A percentile compares a stretch with the other conserved stretches of the same genome.
phyloP scores from a whole-genome alignment of 371 early-diverging fungal species.

The Lichtheimia ramosa region DNA sequence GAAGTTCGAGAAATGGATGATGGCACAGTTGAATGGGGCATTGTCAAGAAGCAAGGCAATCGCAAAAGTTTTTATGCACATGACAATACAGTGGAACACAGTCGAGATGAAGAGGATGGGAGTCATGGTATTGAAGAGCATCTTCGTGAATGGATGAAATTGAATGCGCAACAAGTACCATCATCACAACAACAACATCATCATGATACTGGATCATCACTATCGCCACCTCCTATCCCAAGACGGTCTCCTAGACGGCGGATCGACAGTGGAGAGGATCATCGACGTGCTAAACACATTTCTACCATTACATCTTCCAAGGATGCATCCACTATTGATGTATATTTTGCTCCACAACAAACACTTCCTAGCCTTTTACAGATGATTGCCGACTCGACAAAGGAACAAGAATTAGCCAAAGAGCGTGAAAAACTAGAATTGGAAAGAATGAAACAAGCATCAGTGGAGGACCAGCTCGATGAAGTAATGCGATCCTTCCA shows the following conservation, averaged over 20 bases:
- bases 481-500: constrained; percentile 26
- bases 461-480: constrained; percentile 23
- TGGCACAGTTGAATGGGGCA: constrained; percentile 32
- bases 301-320: constrained; percentile 12
- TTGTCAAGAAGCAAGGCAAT: constrained; percentile 33
- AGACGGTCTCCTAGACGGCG: constrained; percentile 24
- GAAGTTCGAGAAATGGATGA: constrained; percentile 36
- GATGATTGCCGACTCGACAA: constrained; percentile 17
- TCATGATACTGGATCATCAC: not conserved
- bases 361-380: constrained; percentile 24
- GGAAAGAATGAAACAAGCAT: constrained; percentile 4
- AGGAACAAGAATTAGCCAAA: constrained; percentile 4
- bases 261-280: constrained; percentile 11
- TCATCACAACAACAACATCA: not conserved
- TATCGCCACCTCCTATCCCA: constrained; percentile 27
- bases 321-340: constrained; percentile 20
- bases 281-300: constrained; percentile 16
- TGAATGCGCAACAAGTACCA: not conserved
- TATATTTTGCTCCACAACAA: constrained; percentile 25
- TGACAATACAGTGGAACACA: constrained; percentile 2
- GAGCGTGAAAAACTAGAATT: not conserved
- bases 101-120: constrained; percentile 8
- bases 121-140: constrained; percentile 23
- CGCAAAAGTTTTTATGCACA: constrained; percentile 23
- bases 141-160: constrained; percentile 21